These are phyloP conservation scores for Fusarium phyllophilum DNA, from an alignment of 2,329 filamentous ascomycete species.

Conservation along the genomic window DNA sequence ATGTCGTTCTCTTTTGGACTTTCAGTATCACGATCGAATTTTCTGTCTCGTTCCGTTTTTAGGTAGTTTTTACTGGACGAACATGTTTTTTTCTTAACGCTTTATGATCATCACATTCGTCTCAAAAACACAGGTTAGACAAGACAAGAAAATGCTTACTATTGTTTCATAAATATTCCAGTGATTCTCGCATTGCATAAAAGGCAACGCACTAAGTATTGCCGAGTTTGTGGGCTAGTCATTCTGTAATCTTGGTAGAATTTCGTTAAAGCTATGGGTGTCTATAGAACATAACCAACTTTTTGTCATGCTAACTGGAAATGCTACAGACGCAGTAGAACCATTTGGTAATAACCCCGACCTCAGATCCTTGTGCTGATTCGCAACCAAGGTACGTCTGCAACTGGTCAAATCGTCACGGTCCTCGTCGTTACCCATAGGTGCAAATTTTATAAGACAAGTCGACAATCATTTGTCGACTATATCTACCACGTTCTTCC, in stretches of 20 bases:
- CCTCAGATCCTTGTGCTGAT: constrained; percentile 5
- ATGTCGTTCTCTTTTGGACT: constrained; percentile 45
- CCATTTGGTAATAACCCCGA: constrained; percentile 2
- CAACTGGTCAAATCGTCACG: constrained; percentile 6
- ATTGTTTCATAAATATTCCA: constrained; percentile 30
- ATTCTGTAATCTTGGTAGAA: constrained; percentile 13
- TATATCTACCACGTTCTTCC: constrained; percentile 3
- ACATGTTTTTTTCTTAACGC: constrained; percentile 39
- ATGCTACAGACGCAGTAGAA: constrained; percentile 26
- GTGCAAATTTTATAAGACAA: constrained; percentile 12
- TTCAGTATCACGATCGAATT: constrained; percentile 29
- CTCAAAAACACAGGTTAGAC: constrained; percentile 43
- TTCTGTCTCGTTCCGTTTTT: constrained; percentile 37
- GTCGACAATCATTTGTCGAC: constrained; percentile 15
- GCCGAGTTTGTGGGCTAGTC: not conserved
- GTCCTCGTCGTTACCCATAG: constrained; percentile 1
- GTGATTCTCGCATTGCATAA: constrained; percentile 14
- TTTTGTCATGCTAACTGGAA: constrained; percentile 19
- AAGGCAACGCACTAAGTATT: not conserved
- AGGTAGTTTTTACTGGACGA: constrained; percentile 35
- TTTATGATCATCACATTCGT: constrained; percentile 38
- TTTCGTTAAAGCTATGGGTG: constrained; percentile 33
- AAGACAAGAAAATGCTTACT: constrained; percentile 41
- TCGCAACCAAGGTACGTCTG: constrained; percentile 6
- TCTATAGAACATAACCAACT: constrained; percentile 28